These are phyloP conservation scores for Epichloe bromicola DNA, from an alignment of 2,329 filamentous ascomycete genomes.

Conservation along the genomic window DNA sequence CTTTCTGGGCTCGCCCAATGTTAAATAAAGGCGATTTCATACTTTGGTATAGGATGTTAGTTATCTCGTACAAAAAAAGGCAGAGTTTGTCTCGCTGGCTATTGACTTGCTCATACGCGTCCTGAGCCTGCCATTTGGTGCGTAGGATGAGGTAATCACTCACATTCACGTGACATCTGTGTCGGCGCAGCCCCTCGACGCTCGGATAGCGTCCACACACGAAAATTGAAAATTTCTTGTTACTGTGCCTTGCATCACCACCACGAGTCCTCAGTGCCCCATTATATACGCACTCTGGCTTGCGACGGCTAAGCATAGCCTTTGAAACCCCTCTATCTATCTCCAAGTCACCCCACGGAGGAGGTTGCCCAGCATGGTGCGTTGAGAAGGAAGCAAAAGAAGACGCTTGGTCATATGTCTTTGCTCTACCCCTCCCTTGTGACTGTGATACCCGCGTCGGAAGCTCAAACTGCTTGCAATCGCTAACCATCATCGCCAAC, in stretches of 20 bases:
- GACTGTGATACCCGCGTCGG: slow-evolving; percentile 11
- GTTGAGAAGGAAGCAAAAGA: slow-evolving; percentile 11
- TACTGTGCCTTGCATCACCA: slow-evolving; percentile 22
- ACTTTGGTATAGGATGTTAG: too few relatives aligned
- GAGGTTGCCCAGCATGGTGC: slow-evolving; percentile 40
- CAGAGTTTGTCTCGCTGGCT: too few relatives aligned
- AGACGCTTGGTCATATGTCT: slow-evolving; percentile 11
- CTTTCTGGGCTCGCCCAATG: too few relatives aligned
- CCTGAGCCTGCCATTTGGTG: background rate
- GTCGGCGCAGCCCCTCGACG: slow-evolving; percentile 25
- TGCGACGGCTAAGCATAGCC: slow-evolving; percentile 25
- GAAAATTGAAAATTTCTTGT: slow-evolving; percentile 32
- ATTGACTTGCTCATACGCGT: background rate
- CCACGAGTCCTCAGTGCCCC: slow-evolving; percentile 25
- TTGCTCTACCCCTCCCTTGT: slow-evolving; percentile 16
- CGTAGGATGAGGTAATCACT: slow-evolving; percentile 15
- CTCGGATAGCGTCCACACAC: slow-evolving; percentile 32
- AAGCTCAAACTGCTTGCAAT: background rate
- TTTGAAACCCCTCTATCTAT: slow-evolving; percentile 23
- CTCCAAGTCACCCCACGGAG: slow-evolving; percentile 27
- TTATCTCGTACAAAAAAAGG: too few relatives aligned
- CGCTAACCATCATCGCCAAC: background rate
- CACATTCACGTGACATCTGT: slow-evolving; percentile 20
- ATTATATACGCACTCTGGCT: slow-evolving; percentile 22
- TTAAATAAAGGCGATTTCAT: too few relatives aligned